Conservation (phyloP, 2,329 filamentous ascomycete genomes). For the Colletotrichum simmondsii region DNA sequence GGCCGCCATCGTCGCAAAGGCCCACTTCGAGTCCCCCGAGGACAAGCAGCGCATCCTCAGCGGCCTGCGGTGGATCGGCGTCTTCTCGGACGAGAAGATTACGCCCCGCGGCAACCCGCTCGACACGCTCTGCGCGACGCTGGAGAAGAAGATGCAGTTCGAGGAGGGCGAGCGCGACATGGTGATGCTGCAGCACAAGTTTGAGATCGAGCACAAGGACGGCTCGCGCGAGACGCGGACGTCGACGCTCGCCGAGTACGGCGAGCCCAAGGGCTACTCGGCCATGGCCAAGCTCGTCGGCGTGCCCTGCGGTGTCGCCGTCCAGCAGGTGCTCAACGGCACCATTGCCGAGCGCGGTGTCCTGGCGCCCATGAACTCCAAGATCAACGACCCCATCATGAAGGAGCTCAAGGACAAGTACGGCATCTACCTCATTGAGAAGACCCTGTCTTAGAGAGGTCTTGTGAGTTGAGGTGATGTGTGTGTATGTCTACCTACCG, state of each 20-base stretch:
- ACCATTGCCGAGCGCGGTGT: conserved; percentile 79
- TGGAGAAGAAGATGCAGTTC: conserved; percentile 94
- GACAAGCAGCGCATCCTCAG: conserved; percentile 76
- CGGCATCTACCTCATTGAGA: conserved; percentile 78
- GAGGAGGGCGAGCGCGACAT: conserved; percentile 85
- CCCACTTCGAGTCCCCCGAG: conserved; percentile 74
- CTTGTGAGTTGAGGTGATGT: neutral
- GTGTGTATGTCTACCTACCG: neutral
- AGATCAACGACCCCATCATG: conserved; percentile 79
- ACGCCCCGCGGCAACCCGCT: conserved; percentile 82
- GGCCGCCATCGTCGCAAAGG: conserved; percentile 79
- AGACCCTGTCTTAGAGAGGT: conserved; percentile 58
- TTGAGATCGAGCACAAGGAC: conserved; percentile 85
- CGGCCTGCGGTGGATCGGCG: conserved; percentile 78
- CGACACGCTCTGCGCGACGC: conserved; percentile 88
- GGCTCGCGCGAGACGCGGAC: conserved; percentile 81
- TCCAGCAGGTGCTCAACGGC: conserved; percentile 81
- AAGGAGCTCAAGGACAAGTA: conserved; percentile 83
- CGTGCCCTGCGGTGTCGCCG: conserved; percentile 69
- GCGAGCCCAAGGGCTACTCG: conserved; percentile 80
- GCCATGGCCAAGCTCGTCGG: conserved; percentile 88
- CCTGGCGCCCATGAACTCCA: conserved; percentile 79
- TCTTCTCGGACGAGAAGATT: conserved; percentile 76
- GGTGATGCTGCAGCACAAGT: conserved; percentile 84
- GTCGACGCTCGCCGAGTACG: conserved; percentile 86